A percentile compares a stretch with the other conserved stretches of the same genome.
Conservation (phyloP, 305 asterid genomes). For the Fraxinus sp. region DNA sequence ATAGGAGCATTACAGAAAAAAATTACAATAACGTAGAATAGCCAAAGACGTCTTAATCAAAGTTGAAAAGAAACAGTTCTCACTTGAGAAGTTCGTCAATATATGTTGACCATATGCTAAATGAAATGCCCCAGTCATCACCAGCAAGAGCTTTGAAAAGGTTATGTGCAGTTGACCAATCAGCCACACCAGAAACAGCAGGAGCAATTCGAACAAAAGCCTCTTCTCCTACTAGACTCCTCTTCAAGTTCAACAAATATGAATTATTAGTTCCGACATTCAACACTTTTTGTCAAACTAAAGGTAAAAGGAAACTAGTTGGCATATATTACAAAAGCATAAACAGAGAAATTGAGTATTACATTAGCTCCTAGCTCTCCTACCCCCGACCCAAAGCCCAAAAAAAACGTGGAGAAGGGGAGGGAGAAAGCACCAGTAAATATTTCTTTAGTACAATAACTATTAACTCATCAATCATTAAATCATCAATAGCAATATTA, state of each 20-base stretch:
- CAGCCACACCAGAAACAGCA: slow-evolving; percentile 92
- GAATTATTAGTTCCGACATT: slow-evolving; percentile 21
- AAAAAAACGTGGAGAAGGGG: not conserved
- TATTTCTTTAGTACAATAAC: not conserved
- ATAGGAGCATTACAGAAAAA: slow-evolving; percentile 1
- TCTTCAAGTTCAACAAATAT: slow-evolving; percentile 45
- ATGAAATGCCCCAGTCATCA: slow-evolving; percentile 68
- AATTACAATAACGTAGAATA: not conserved
- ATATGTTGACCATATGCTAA: slow-evolving; percentile 71
- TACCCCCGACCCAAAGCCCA: not conserved
- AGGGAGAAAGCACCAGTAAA: not conserved
- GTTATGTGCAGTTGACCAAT: slow-evolving; percentile 80
- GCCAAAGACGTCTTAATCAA: slow-evolving; percentile 8
- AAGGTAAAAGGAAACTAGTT: slow-evolving; percentile 1
- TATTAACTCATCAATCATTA: not conserved
- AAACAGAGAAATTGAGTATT: not conserved
- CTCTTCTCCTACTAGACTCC: slow-evolving; percentile 77
- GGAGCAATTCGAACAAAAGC: slow-evolving; percentile 97
- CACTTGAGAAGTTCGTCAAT: slow-evolving; percentile 82
- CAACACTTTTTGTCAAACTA: slow-evolving; percentile 2
- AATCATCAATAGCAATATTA: not conserved
- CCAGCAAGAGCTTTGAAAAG: slow-evolving; percentile 91
- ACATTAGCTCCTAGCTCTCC: not conserved
- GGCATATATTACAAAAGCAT: slow-evolving; percentile 2
- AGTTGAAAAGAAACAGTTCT: slow-evolving; percentile 34